A percentile compares a stretch with the other conserved stretches of the same genome.
Conservation (phyloP, 768 basidiomycete species). For the Auriscalpium vulgare region DNA sequence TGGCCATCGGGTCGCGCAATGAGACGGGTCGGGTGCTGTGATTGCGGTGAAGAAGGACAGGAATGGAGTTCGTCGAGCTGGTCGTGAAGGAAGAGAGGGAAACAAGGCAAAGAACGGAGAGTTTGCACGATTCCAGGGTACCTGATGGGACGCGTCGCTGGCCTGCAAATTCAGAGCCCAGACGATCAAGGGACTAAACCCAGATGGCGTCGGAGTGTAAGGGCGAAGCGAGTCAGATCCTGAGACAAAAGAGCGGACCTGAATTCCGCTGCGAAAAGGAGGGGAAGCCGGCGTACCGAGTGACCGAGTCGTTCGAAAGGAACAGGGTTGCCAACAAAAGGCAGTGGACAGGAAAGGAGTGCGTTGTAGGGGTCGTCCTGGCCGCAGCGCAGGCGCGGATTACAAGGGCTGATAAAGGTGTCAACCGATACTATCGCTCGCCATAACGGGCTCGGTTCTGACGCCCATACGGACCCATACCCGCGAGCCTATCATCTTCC, state of each 20-base stretch:
- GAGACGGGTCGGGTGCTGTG: neutral
- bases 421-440: neutral
- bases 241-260: neutral
- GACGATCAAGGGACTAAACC: slow-evolving; percentile 14
- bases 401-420: neutral
- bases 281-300: too few species aligned
- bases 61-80: too few species aligned
- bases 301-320: neutral
- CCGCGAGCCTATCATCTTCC: neutral
- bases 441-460: neutral
- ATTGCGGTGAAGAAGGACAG: neutral
- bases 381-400: neutral
- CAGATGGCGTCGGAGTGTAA: slow-evolving; percentile 11
- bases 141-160: slow-evolving; percentile 6
- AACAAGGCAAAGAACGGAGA: slow-evolving; percentile 2
- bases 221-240: neutral
- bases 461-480: slow-evolving; percentile 4
- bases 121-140: neutral
- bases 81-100: slow-evolving; percentile 2
- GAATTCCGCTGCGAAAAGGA: neutral
- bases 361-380: neutral
- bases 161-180: slow-evolving; percentile 11
- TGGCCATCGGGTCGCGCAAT: neutral
- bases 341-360: neutral
- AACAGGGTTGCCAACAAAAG: neutral